These are phyloP conservation scores for Gracilaria caudata DNA, from an alignment of 23 red algal genomes.

Conservation along the genomic window DNA sequence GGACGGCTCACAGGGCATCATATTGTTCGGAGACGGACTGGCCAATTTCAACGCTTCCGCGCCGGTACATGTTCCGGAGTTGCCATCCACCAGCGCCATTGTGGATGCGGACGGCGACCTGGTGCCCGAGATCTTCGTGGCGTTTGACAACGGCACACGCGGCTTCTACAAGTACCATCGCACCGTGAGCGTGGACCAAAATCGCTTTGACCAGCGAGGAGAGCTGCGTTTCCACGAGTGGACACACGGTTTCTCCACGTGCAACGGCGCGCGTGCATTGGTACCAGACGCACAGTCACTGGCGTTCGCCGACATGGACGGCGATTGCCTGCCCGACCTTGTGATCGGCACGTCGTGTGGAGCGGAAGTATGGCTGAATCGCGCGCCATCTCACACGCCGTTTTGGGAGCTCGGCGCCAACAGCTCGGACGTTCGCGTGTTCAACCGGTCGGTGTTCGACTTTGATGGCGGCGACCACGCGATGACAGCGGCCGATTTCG, in stretches of 20 bases:
- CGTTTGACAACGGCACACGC: constrained; percentile 69
- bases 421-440: constrained; percentile 41
- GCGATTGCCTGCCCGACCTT: constrained; percentile 96
- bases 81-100: constrained; percentile 34
- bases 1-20: constrained; percentile 44
- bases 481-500: constrained; percentile 67
- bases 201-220: constrained; percentile 21
- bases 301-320: constrained; percentile 91
- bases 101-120: constrained; percentile 90
- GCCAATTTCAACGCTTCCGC: constrained; percentile 63
- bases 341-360: constrained; percentile 79
- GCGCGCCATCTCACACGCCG: constrained; percentile 1
- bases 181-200: neutral
- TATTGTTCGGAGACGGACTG: constrained; percentile 71
- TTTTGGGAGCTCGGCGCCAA: constrained; percentile 61
- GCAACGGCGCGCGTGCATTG: constrained; percentile 18
- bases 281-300: constrained; percentile 31
- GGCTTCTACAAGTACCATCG: constrained; percentile 66
- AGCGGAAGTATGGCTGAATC: constrained; percentile 78
- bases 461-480: constrained; percentile 46
- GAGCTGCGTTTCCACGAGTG: constrained; percentile 24
- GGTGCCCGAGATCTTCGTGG: constrained; percentile 85
- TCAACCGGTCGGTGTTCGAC: constrained; percentile 60
- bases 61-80: constrained; percentile 26
- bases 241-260: neutral